Base-by-base conservation (phyloP, 345 rosid species). In the Pugionium cornutum region DNA sequence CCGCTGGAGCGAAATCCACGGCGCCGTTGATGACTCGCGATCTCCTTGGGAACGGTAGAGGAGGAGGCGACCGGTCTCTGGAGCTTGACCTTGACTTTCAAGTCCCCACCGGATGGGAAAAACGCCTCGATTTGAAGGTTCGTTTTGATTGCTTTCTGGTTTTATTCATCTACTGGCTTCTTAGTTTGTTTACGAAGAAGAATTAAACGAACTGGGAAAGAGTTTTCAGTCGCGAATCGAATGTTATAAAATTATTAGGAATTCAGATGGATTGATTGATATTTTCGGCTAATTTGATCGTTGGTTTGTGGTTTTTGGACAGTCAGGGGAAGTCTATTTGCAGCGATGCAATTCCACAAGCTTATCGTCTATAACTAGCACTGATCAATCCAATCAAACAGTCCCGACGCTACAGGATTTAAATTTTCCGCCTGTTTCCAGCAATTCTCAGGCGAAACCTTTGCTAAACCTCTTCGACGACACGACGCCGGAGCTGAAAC, bases 51-150 rank as follows among this genome's bases (percentile, higher is more conserved):
- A 70, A 26, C 44, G 41, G 55, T 9, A 73, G 77, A 29, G 54
- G 59, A 7, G 81, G 75, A 40, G 63, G 51, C 1, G 68, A 78
- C 34, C 87, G 82, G 45, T 81, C 82, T 9, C 84, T 80, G 8
- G 97, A 94, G 71, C 83, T 88, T 58, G 96, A 94, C 83, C 89
- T 94, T 18, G 97, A 94, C 40, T 76, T 87, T 50, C 88, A 87
- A 68, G 99, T 88, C 11, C 99, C 99, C 7, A 42, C 45, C 8
- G 97, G 99, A 40, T 94, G 82, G 83, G 99, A 94, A 62, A 94
- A 94, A 75, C 89, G 92, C 5, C 87, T 94, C 31, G 97, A 94
- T 40, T 79, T 94, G 71, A 85, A 84, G 92, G 99, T 94, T 61
- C 45, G 43, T 61, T 50, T 29, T 35, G 4, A 18, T 46, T 37